phyloP scores from a whole-genome alignment of 345 rosid species.

The Durio zibethinus region DNA sequence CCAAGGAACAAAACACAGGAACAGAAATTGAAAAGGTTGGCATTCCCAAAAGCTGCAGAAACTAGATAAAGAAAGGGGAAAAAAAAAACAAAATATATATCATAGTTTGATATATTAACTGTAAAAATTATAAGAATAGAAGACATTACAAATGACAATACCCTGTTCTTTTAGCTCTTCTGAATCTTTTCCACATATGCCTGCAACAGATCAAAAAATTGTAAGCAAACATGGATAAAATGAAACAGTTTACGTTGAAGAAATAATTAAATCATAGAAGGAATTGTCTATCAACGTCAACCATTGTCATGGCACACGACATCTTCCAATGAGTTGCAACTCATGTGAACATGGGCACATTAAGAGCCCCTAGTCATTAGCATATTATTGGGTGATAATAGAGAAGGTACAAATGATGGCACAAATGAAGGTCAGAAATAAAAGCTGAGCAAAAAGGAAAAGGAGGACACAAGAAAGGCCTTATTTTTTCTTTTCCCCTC shows the following conservation, averaged over 20 bases:
- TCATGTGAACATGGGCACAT: not conserved
- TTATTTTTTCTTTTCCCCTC: not conserved
- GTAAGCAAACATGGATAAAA: constrained; percentile 3
- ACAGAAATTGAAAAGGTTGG: not conserved
- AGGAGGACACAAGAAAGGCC: not conserved
- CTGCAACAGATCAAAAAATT: constrained; percentile 31
- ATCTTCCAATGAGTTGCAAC: not conserved
- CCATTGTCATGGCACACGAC: not conserved
- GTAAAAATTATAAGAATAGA: not conserved
- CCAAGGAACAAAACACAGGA: constrained; percentile 13
- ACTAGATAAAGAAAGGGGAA: constrained; percentile 1
- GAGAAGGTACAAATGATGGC: not conserved
- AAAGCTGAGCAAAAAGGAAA: not conserved
- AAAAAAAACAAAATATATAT: not conserved
- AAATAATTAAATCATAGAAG: not conserved
- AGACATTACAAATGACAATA: not conserved
- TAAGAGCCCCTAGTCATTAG: not conserved
- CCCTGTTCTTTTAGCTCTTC: constrained; percentile 39
- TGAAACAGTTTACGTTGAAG: not conserved
- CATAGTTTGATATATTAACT: constrained; percentile 12
- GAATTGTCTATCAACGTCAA: not conserved
- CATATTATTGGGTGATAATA: not conserved
- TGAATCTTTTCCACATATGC: constrained; percentile 54
- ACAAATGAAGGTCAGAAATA: not conserved
- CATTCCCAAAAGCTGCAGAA: not conserved